Conservation (phyloP, 345 rosid species). For the Eucalyptus microcorys region DNA sequence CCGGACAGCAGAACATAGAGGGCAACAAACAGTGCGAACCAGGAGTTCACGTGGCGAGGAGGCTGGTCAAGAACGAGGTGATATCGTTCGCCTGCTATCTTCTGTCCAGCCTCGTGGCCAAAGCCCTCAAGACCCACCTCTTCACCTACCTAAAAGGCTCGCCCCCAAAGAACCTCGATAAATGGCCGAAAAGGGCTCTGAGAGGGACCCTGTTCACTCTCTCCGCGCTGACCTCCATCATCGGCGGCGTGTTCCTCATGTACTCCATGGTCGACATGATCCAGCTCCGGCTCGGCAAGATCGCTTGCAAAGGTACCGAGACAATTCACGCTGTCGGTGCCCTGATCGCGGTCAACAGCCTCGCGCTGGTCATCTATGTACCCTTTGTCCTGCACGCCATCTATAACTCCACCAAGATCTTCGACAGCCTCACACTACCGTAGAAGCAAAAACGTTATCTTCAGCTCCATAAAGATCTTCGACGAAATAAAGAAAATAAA, state of each 20-base stretch:
- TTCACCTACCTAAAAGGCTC: not conserved
- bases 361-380: not conserved
- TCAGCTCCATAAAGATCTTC: too few species aligned
- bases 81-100: conserved; percentile 19
- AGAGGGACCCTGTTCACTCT: not conserved
- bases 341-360: not conserved
- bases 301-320: not conserved
- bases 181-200: accelerated
- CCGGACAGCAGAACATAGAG: conserved; percentile 2
- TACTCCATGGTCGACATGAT: not conserved
- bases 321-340: not conserved
- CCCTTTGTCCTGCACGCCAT: not conserved
- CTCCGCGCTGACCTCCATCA: not conserved
- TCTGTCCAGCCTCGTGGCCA: conserved; percentile 21
- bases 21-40: conserved; percentile 5
- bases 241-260: not conserved
- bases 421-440: not conserved
- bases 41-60: not conserved
- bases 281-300: not conserved
- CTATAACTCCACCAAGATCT: not conserved
- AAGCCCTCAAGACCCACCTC: conserved; percentile 12
- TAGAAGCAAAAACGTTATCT: too few species aligned
- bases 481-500: too few species aligned
- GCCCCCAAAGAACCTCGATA: accelerated
- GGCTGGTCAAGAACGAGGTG: conserved; percentile 13